These are phyloP conservation scores for Eucalyptus melliodora DNA, from an alignment of 345 rosid species.

Conservation along the genomic window DNA sequence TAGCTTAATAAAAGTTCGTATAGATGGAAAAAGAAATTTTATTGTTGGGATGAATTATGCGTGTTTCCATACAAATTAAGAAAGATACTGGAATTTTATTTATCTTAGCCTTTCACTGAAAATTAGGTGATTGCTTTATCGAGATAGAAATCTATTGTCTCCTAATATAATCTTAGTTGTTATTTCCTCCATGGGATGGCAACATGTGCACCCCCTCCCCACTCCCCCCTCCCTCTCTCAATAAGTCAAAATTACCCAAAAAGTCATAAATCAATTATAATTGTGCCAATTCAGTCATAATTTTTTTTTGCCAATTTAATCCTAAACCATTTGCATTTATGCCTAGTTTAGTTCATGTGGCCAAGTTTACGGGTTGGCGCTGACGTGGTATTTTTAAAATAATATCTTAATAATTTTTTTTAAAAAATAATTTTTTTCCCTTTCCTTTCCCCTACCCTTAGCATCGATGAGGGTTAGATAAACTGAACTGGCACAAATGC, in stretches of 20 bases:
- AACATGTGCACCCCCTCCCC: background rate
- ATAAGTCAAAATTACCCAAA: background rate
- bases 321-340: no score
- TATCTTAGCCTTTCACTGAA: background rate
- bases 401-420: no score
- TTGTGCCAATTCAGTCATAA: no score
- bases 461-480: rapidly evolving
- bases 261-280: no score
- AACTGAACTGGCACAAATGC: rapidly evolving
- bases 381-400: no score
- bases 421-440: no score
- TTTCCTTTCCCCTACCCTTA: no score
- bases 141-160: background rate
- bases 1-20: background rate
- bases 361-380: no score
- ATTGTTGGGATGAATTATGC: background rate
- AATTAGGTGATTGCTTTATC: background rate
- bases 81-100: background rate
- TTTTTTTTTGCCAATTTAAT: no score
- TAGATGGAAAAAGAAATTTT: background rate
- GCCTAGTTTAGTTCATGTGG: no score
- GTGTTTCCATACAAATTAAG: background rate
- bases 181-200: background rate
- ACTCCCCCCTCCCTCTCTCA: background rate
- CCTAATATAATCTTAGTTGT: background rate